Base-by-base conservation (phyloP, 1,284 basidiomycete species). In the Stygiomarasmius scandens region DNA sequence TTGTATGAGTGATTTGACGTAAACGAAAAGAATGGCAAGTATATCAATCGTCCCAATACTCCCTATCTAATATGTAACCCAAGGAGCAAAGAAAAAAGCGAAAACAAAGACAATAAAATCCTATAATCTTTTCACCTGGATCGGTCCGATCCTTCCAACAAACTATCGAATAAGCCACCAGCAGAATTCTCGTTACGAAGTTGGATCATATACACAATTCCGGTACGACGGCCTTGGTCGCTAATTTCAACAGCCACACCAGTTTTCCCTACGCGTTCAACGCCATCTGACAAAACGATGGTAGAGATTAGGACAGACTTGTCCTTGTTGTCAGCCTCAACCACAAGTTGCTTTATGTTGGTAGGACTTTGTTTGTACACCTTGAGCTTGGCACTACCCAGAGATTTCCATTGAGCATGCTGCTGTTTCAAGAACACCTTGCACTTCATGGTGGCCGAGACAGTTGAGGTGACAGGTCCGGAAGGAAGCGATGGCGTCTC, bases 191-290 rank as follows among this genome's bases (percentile, higher is more conserved):
- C 97, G 71, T 92, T 96, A 63, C 92, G 83, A 45, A 96, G 75
- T 74, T 97, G 95, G 55, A 99, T 87, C 96, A 99, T 98, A 71
- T 99, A 98, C 56, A 99, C 81, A 69, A 98, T 89, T 11, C 97
- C 97, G n/a, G 96, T 97, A 57, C 95, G 84, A 55, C 85, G 74
- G 6, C 96, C 96, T 52, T 86, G 80, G 58, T 97, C 93, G 68
- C 93, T 96, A 57, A 99, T 76, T 74, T 99, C 96, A 58, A 99
- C 90, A 34, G 97, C 97, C 27, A 99, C 89, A 22, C 97, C 97
- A 4, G 96, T 98, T 76, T 96, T 97, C 22, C 95, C 97, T 20
- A 99, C 96, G 41, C 97, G 83, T 75, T 99, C 97, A 22, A 99
- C 96, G 4, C 96, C 97, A 71, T 98, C 96, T 2, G 90, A 91